phyloP scores from a whole-genome alignment of 2,329 filamentous ascomycete species.

The Scytalidium sp. region DNA sequence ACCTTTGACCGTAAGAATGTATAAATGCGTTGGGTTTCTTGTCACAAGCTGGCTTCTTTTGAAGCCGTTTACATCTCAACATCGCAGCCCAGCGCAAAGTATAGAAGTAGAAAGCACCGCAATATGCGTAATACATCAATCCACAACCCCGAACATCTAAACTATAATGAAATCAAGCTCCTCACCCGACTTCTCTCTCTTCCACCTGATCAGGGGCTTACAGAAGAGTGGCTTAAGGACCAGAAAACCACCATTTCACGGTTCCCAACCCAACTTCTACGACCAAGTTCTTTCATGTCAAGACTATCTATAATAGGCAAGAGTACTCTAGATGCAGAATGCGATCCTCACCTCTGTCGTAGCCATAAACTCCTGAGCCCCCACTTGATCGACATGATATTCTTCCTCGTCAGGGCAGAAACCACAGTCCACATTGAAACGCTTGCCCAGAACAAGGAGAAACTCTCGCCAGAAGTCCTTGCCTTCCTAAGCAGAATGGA shows the following conservation, averaged over 20 bases:
- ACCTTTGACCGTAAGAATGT: too few species aligned
- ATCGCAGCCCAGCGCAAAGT: too few species aligned
- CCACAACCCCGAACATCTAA: background rate
- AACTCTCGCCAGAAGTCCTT: constrained; percentile 4
- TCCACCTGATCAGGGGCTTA: background rate
- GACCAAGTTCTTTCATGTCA: constrained; percentile 7
- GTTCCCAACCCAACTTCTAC: constrained; percentile 13
- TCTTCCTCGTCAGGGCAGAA: constrained; percentile 39
- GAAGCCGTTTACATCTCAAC: too few species aligned
- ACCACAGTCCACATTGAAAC: constrained; percentile 30
- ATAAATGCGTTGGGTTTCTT: too few species aligned
- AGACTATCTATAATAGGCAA: constrained; percentile 7
- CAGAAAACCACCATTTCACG: constrained; percentile 1
- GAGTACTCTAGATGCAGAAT: constrained; percentile 2
- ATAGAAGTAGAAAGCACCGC: too few species aligned
- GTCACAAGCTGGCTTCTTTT: too few species aligned
- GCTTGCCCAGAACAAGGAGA: constrained; percentile 17
- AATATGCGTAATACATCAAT: background rate
- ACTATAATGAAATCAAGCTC: background rate
- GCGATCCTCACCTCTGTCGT: constrained; percentile 34
- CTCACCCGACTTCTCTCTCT: constrained; percentile 12
- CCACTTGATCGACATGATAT: constrained; percentile 41
- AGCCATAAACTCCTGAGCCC: constrained; percentile 39
- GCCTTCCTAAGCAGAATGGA: constrained; percentile 12
- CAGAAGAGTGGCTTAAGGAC: constrained; percentile 7